A percentile compares a stretch with the other conserved stretches of the same genome.
phyloP scores from a whole-genome alignment of 306 rosid species.

The Phaseolus lunatus region DNA sequence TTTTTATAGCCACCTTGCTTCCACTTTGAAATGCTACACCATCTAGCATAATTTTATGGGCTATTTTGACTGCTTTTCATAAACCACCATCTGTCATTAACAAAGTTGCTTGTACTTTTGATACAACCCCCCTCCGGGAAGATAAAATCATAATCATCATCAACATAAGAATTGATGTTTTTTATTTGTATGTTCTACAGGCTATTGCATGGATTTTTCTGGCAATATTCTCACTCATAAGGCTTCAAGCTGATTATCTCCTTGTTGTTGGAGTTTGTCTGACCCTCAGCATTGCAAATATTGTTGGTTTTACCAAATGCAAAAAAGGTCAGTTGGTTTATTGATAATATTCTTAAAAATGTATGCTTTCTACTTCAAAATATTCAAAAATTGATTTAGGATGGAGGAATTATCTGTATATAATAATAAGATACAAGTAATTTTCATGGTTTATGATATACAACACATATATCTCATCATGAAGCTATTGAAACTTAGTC shows the following conservation, averaged over 20 bases:
- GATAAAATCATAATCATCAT: not conserved
- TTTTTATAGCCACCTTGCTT: not conserved
- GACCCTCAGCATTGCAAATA: constrained; percentile 94
- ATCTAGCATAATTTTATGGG: not conserved
- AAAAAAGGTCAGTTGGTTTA: constrained; percentile 73
- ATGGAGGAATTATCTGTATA: not conserved
- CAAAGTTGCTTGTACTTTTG: not conserved
- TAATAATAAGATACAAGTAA: not conserved
- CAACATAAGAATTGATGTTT: constrained; percentile 12
- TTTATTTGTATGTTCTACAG: constrained; percentile 50
- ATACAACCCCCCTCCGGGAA: not conserved
- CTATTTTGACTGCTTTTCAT: not conserved
- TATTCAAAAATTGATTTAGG: constrained; percentile 14
- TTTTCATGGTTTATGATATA: constrained; percentile 5
- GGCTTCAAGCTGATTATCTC: constrained; percentile 98
- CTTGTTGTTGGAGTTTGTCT: constrained; percentile 94
- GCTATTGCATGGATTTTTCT: constrained; percentile 83
- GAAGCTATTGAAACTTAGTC: constrained; percentile 15
- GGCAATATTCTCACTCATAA: constrained; percentile 91
- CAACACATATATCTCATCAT: not conserved
- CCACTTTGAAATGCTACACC: not conserved
- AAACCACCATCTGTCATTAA: not conserved
- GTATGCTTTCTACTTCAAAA: not conserved
- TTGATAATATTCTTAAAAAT: constrained; percentile 32
- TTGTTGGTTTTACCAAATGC: constrained; percentile 96